Percentiles rank a stretch among this genome's conserved stretches.
These are phyloP conservation scores for Plasmopara halstedii DNA, from an alignment of 352 stramenopile genomes.

Conservation along the genomic window DNA sequence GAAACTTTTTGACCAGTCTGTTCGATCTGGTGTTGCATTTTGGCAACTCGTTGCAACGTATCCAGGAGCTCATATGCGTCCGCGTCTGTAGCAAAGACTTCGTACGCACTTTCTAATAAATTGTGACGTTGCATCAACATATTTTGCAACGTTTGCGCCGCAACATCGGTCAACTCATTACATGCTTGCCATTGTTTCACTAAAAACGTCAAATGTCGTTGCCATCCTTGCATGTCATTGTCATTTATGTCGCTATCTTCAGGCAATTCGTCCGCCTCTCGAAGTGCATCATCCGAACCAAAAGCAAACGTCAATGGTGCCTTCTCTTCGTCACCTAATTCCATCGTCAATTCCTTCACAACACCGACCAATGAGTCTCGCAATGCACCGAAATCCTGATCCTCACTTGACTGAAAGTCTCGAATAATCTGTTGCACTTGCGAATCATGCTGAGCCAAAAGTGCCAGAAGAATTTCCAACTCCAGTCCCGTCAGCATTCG, in stretches of 20 bases:
- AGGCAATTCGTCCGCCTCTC: conserved; percentile 5
- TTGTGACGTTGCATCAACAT: conserved; percentile 51
- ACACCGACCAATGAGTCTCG: conserved; percentile 43
- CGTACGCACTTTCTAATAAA: conserved; percentile 62
- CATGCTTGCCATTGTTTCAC: conserved; percentile 38
- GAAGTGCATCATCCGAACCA: conserved; percentile 23
- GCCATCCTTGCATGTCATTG: conserved; percentile 28
- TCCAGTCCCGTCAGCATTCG: conserved; percentile 60
- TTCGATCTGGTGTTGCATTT: conserved; percentile 50
- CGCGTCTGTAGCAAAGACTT: conserved; percentile 49
- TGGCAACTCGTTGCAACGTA: conserved; percentile 60
- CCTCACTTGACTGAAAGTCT: conserved; percentile 32
- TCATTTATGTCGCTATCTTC: conserved; percentile 21
- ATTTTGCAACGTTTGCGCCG: conserved; percentile 30
- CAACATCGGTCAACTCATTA: conserved; percentile 19
- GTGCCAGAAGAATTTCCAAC: conserved; percentile 42
- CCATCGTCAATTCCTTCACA: conserved; percentile 57
- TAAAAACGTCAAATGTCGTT: conserved; percentile 37
- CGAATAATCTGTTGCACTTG: conserved; percentile 38
- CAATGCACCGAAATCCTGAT: conserved; percentile 22
- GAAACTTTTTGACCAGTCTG: conserved; percentile 21
- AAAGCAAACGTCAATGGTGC: conserved; percentile 21
- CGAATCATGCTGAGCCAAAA: conserved; percentile 49
- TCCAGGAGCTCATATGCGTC: conserved; percentile 64
- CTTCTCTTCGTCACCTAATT: conserved; percentile 61